Conservation (phyloP, 202 grass and related monocot species). For the Hordeum pubiflorum region DNA sequence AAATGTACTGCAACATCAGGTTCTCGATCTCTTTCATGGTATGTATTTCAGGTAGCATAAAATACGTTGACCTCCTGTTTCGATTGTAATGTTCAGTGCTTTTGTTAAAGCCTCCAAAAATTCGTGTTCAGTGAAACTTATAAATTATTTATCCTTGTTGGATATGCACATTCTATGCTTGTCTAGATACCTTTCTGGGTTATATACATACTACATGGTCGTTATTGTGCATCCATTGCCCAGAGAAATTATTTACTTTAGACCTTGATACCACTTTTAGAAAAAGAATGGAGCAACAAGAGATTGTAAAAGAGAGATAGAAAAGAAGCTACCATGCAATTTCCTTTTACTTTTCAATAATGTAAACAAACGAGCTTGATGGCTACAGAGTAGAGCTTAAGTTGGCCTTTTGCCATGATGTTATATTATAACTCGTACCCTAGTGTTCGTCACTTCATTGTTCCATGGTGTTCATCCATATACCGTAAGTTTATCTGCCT, state of each 20-base stretch:
- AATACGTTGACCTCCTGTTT: not conserved
- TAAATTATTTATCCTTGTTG: slow-evolving; percentile 4
- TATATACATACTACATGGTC: not conserved
- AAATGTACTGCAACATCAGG: slow-evolving; percentile 1
- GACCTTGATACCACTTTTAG: not conserved
- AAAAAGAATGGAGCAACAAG: not conserved
- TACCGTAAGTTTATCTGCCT: not conserved
- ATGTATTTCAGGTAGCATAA: not conserved
- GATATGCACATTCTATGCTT: not conserved
- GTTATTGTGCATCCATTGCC: not conserved
- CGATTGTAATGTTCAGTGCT: not conserved
- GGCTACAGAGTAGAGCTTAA: not conserved
- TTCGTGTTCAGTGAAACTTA: not conserved
- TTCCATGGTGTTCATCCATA: not conserved
- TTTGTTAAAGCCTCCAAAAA: not conserved
- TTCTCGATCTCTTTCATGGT: not conserved
- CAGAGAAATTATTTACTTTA: not conserved
- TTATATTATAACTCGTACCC: not conserved
- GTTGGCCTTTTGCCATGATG: not conserved
- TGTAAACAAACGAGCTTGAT: not conserved
- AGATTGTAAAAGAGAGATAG: not conserved
- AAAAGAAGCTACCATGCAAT: not conserved
- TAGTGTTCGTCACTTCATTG: not conserved
- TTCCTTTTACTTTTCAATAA: not conserved
- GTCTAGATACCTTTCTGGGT: not conserved